These are phyloP conservation scores for Fragilaria crotonensis DNA, from an alignment of 108 stramenopile species.

Conservation along the genomic window DNA sequence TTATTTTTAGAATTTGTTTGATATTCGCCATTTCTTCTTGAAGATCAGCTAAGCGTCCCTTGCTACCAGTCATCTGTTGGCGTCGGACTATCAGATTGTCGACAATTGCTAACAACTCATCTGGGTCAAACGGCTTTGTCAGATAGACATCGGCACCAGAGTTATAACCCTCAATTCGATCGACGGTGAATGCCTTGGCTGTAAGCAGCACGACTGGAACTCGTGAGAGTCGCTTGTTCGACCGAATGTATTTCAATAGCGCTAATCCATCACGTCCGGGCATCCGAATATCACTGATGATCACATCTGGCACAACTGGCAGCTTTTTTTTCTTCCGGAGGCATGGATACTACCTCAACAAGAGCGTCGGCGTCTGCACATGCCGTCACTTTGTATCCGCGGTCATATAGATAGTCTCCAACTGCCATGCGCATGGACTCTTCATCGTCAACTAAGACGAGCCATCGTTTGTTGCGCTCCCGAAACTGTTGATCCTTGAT, in stretches of 20 bases:
- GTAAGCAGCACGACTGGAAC: conserved; percentile 79
- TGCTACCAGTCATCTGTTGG: conserved; percentile 24
- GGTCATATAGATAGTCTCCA: conserved; percentile 59
- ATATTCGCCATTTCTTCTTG: conserved; percentile 32
- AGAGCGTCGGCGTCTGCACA: conserved; percentile 59
- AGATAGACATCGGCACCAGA: conserved; percentile 77
- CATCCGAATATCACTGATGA: conserved; percentile 87
- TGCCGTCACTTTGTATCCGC: conserved; percentile 63
- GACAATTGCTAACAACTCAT: conserved; percentile 73
- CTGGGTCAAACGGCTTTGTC: conserved; percentile 85
- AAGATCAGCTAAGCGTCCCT: conserved; percentile 13
- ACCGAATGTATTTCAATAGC: conserved; percentile 47
- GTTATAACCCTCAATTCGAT: conserved; percentile 77
- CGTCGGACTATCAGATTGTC: conserved; percentile 54
- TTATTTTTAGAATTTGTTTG: conserved; percentile 27
- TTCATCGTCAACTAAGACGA: conserved; percentile 82
- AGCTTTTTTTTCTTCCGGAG: not conserved
- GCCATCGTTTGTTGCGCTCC: conserved; percentile 42
- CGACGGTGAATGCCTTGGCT: conserved; percentile 70
- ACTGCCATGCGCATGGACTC: conserved; percentile 69
- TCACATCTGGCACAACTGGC: conserved; percentile 38
- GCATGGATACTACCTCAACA: conserved; percentile 28
- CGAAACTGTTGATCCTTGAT: conserved; percentile 18
- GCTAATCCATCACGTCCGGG: conserved; percentile 77
- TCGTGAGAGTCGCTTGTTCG: conserved; percentile 9